Evolutionary conservation across 1,284 basidiomycete genomes (phyloP).

Genomic region (Singerocomus inundabilis): DNA sequence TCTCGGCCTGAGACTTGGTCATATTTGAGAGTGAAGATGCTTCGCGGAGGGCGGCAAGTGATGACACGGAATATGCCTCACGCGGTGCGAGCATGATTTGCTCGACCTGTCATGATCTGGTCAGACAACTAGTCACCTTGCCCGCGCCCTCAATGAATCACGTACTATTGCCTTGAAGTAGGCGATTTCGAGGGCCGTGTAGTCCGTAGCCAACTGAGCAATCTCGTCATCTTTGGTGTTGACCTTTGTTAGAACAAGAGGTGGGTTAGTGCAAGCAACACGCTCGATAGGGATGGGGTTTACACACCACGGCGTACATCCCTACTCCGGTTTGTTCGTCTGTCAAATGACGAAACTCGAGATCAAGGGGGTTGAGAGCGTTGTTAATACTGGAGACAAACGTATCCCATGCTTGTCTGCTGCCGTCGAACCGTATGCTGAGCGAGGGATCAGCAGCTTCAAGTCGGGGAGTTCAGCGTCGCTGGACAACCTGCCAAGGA

Average conservation of each 20-base stretch:
- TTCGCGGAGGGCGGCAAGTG: slow-evolving; percentile 74
- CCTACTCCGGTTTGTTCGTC: slow-evolving; percentile 66
- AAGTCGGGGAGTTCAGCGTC: slow-evolving; percentile 9
- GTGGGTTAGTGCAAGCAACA: slow-evolving; percentile 1
- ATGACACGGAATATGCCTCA: slow-evolving; percentile 73
- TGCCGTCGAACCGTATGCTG: slow-evolving; percentile 43
- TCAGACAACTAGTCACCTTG: not conserved
- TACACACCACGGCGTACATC: slow-evolving; percentile 65
- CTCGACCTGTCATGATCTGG: slow-evolving; percentile 58
- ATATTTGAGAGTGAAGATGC: slow-evolving; percentile 59
- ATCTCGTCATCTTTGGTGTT: slow-evolving; percentile 76
- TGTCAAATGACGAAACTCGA: slow-evolving; percentile 62
- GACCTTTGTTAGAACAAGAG: slow-evolving; percentile 45
- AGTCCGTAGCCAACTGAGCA: slow-evolving; percentile 81
- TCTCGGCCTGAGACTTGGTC: slow-evolving; percentile 73
- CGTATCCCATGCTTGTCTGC: slow-evolving; percentile 51
- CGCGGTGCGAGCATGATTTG: slow-evolving; percentile 81
- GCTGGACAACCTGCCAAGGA: not conserved
- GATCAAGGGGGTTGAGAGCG: slow-evolving; percentile 62
- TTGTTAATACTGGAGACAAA: slow-evolving; percentile 62
- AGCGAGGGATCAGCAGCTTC: slow-evolving; percentile 53
- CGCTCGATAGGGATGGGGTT: not conserved
- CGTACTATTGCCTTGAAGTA: slow-evolving; percentile 80
- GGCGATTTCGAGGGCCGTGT: slow-evolving; percentile 70
- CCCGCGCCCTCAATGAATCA: slow-evolving; percentile 8